Evolutionary conservation across 495 filamentous ascomycete genomes (phyloP).

Genomic region (Trichoderma asperelloides): DNA sequence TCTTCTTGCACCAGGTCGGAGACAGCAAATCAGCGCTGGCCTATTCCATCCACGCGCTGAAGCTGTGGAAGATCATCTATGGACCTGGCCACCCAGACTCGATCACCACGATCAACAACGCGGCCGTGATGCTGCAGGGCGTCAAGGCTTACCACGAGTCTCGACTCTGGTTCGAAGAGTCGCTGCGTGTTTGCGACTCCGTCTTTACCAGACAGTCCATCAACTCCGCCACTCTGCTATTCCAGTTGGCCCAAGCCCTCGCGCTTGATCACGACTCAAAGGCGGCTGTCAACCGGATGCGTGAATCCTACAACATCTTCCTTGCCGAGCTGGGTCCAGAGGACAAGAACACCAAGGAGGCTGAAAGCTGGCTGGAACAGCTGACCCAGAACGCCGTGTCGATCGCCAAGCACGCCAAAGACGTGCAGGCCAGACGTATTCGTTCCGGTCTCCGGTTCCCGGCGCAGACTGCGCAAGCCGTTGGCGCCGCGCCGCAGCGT

Average conservation of each 20-base stretch:
- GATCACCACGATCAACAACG: slow-evolving; percentile 98
- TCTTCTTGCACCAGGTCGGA: slow-evolving; percentile 88
- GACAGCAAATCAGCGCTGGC: slow-evolving; percentile 75
- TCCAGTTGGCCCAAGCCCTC: slow-evolving; percentile 92
- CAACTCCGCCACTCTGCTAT: slow-evolving; percentile 89
- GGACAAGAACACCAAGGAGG: slow-evolving; percentile 92
- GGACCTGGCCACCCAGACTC: slow-evolving; percentile 90
- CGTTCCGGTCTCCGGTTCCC: slow-evolving; percentile 39
- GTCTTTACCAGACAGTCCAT: slow-evolving; percentile 80
- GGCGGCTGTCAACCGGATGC: slow-evolving; percentile 82
- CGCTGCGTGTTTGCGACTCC: slow-evolving; percentile 74
- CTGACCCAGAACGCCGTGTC: slow-evolving; percentile 89
- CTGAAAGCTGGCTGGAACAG: slow-evolving; percentile 90
- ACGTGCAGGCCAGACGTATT: slow-evolving; percentile 61
- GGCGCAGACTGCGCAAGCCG: slow-evolving; percentile 24
- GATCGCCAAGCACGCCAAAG: slow-evolving; percentile 85
- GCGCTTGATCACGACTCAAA: slow-evolving; percentile 90
- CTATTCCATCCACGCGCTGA: slow-evolving; percentile 86
- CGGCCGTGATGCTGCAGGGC: slow-evolving; percentile 94
- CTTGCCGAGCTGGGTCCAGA: slow-evolving; percentile 69
- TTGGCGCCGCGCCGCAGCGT: slow-evolving; percentile 14
- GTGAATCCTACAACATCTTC: slow-evolving; percentile 94
- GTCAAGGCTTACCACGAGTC: slow-evolving; percentile 88
- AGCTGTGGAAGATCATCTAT: slow-evolving; percentile 95
- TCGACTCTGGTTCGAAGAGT: slow-evolving; percentile 91